A percentile compares a stretch with the other conserved stretches of the same genome.
These are phyloP conservation scores for Rhizopus arrhizus DNA, from an alignment of 371 early-diverging fungal species.

Conservation along the genomic window DNA sequence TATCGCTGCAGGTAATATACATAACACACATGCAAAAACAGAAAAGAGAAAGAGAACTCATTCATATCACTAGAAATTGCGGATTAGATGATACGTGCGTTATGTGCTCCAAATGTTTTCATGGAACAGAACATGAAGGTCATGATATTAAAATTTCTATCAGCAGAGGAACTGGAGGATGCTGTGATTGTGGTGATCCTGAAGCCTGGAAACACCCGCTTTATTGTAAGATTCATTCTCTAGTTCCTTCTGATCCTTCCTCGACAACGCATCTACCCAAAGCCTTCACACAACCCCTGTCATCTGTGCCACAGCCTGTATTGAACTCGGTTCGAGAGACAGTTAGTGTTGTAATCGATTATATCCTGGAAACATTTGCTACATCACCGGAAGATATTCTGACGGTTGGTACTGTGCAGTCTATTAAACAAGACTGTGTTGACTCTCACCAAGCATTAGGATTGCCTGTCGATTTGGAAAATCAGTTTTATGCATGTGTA, in stretches of 20 bases:
- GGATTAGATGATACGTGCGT: conserved; percentile 94
- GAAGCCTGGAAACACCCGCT: conserved; percentile 94
- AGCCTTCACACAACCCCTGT: conserved; percentile 14
- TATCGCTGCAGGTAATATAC: conserved; percentile 77
- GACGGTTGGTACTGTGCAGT: conserved; percentile 21
- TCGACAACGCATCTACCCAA: not conserved
- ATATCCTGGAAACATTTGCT: conserved; percentile 84
- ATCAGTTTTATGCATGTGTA: conserved; percentile 61
- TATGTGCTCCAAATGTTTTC: conserved; percentile 91
- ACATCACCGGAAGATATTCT: conserved; percentile 64
- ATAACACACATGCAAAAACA: not conserved
- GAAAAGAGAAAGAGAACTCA: not conserved
- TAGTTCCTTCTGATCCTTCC: conserved; percentile 29
- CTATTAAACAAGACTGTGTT: conserved; percentile 37
- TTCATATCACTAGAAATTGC: conserved; percentile 39
- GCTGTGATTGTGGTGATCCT: conserved; percentile 97
- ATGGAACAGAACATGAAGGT: conserved; percentile 88
- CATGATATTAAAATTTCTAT: conserved; percentile 89
- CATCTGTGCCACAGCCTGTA: conserved; percentile 52
- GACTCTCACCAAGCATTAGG: conserved; percentile 44
- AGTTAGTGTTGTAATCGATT: conserved; percentile 81
- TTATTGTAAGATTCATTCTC: conserved; percentile 82
- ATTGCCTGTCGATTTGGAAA: conserved; percentile 33
- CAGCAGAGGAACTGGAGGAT: conserved; percentile 77
- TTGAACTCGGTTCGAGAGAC: conserved; percentile 68